Conservation (phyloP, 75 land plant genomes). For the Chamaecyparis obtusa region DNA sequence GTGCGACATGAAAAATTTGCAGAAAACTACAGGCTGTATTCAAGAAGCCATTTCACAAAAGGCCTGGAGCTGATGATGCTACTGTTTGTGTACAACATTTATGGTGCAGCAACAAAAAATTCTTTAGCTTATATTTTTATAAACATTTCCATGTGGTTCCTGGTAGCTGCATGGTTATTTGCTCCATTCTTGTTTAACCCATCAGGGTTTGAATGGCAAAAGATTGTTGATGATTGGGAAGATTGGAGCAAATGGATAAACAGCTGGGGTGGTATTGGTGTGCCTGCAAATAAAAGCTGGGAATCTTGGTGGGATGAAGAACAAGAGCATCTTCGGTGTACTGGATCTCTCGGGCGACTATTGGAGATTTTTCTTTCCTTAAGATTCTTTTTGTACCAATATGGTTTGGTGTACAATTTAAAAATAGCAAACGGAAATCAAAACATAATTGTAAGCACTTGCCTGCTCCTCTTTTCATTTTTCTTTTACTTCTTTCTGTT, state of each 20-base stretch:
- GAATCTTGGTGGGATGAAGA: slow-evolving; percentile 99
- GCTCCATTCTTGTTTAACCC: slow-evolving; percentile 95
- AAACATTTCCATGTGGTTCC: slow-evolving; percentile 88
- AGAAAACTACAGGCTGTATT: slow-evolving; percentile 89
- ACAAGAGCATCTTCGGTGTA: slow-evolving; percentile 76
- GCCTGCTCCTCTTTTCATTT: background rate
- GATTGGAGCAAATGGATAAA: slow-evolving; percentile 92
- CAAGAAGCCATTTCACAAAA: slow-evolving; percentile 91
- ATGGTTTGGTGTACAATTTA: slow-evolving; percentile 91
- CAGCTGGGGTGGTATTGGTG: slow-evolving; percentile 84
- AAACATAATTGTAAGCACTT: slow-evolving; percentile 47
- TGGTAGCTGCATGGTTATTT: slow-evolving; percentile 78
- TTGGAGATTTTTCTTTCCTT: slow-evolving; percentile 67
- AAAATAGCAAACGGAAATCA: slow-evolving; percentile 38
- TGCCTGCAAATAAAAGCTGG: slow-evolving; percentile 89
- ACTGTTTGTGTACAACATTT: slow-evolving; percentile 67
- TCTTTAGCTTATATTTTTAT: slow-evolving; percentile 40
- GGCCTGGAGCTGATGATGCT: slow-evolving; percentile 83
- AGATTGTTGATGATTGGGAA: slow-evolving; percentile 95
- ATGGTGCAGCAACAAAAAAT: slow-evolving; percentile 32
- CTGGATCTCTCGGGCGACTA: slow-evolving; percentile 60
- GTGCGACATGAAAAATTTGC: slow-evolving; percentile 95
- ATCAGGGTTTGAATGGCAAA: slow-evolving; percentile 97
- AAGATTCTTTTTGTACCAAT: slow-evolving; percentile 88
- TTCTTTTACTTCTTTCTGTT: background rate